These are phyloP conservation scores for Hygrophorus russula DNA, from an alignment of 768 basidiomycete species.

Conservation along the genomic window DNA sequence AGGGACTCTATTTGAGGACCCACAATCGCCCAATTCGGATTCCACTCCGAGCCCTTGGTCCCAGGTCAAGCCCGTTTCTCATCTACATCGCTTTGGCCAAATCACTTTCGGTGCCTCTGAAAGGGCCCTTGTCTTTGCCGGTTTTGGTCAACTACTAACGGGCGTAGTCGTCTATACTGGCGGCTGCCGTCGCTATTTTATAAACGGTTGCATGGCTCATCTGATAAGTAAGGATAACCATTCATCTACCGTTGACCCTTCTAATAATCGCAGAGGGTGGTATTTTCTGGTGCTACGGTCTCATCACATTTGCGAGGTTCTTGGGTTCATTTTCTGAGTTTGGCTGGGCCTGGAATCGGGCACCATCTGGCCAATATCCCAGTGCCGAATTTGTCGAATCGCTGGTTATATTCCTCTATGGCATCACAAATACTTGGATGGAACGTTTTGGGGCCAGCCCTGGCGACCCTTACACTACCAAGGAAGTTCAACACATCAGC, in stretches of 20 bases:
- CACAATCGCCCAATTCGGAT: slow-evolving; percentile 42
- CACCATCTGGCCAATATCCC: slow-evolving; percentile 35
- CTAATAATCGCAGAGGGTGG: slow-evolving; percentile 51
- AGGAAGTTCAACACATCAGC: slow-evolving; percentile 87
- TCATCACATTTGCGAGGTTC: slow-evolving; percentile 88
- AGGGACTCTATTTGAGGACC: slow-evolving; percentile 35
- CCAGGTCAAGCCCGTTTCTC: slow-evolving; percentile 10
- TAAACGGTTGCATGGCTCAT: slow-evolving; percentile 84
- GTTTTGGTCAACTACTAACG: slow-evolving; percentile 48
- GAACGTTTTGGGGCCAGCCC: slow-evolving; percentile 80
- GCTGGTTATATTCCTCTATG: slow-evolving; percentile 76
- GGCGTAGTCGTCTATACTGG: slow-evolving; percentile 82
- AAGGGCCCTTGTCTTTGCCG: slow-evolving; percentile 58
- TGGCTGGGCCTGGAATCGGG: slow-evolving; percentile 94
- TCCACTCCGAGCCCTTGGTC: slow-evolving; percentile 39
- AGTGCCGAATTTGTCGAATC: slow-evolving; percentile 77
- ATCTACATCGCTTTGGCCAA: slow-evolving; percentile 31
- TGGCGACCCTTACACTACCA: slow-evolving; percentile 80
- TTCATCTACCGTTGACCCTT: slow-evolving; percentile 1
- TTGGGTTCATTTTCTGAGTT: slow-evolving; percentile 76
- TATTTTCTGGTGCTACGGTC: slow-evolving; percentile 89
- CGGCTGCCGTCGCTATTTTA: slow-evolving; percentile 66
- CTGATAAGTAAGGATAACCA: slow-evolving; percentile 60
- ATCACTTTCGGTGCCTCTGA: slow-evolving; percentile 44
- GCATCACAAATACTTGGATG: slow-evolving; percentile 92